Conservation (phyloP, 2,329 filamentous ascomycete species). For the Penicillium crustosum region DNA sequence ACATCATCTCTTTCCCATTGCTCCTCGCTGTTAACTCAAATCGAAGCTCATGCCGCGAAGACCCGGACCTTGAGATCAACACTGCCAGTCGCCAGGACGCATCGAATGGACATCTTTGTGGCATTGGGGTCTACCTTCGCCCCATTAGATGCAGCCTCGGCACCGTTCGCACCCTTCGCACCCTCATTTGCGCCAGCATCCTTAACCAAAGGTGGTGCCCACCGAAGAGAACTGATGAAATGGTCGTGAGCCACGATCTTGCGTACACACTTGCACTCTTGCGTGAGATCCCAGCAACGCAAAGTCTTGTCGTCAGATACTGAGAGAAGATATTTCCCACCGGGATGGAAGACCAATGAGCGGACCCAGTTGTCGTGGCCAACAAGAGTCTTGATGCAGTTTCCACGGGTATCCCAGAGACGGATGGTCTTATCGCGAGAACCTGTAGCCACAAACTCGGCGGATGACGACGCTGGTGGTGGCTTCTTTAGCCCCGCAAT, state of each 20-base stretch:
- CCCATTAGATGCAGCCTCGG: constrained; percentile 15
- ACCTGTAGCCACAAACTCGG: constrained; percentile 87
- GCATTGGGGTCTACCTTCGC: constrained; percentile 33
- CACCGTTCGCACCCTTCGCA: constrained; percentile 20
- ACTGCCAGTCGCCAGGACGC: constrained; percentile 82
- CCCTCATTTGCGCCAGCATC: constrained; percentile 17
- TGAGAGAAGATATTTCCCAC: constrained; percentile 84
- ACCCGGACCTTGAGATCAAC: constrained; percentile 65
- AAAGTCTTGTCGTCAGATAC: constrained; percentile 89
- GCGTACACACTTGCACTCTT: constrained; percentile 89
- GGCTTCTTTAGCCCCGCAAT: constrained; percentile 82
- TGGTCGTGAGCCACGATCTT: constrained; percentile 73
- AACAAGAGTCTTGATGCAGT: constrained; percentile 75
- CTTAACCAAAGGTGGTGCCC: constrained; percentile 60
- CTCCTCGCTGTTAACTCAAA: background rate
- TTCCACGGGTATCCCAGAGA: constrained; percentile 83
- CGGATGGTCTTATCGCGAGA: constrained; percentile 87
- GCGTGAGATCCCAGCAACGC: constrained; percentile 87
- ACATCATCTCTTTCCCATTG: background rate
- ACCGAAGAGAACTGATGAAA: constrained; percentile 82
- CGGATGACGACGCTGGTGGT: constrained; percentile 69
- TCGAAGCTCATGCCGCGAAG: constrained; percentile 21
- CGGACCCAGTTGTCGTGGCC: constrained; percentile 97
- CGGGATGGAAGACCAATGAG: constrained; percentile 82
- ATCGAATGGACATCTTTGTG: constrained; percentile 62